phyloP scores from a whole-genome alignment of 2,329 filamentous ascomycete species.

The Gnomoniopsis smithogilvyi region DNA sequence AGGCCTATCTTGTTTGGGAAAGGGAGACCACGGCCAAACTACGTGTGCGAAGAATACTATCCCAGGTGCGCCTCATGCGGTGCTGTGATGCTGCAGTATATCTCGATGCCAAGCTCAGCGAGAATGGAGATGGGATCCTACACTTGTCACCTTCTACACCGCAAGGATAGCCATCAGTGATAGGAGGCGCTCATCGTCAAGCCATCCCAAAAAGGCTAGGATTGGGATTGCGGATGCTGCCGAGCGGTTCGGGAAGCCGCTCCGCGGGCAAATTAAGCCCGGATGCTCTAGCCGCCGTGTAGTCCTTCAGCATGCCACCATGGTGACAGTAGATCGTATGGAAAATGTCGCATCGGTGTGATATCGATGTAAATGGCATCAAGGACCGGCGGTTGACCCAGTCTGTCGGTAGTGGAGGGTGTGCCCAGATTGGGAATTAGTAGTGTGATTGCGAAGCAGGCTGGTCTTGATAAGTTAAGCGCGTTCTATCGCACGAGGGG shows the following conservation, averaged over 20 bases:
- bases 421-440: background rate
- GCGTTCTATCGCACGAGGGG: no score
- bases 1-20: no score
- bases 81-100: no score
- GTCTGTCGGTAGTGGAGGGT: slow-evolving; percentile 11
- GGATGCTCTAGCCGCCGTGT: background rate
- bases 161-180: no score
- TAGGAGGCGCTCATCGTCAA: background rate
- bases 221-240: slow-evolving; percentile 68
- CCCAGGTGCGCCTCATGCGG: no score
- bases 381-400: slow-evolving; percentile 10
- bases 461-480: no score
- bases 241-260: slow-evolving; percentile 29
- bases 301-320: background rate
- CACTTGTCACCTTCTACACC: no score
- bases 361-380: background rate
- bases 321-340: background rate
- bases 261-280: background rate
- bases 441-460: background rate
- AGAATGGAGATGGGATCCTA: no score
- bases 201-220: slow-evolving; percentile 31
- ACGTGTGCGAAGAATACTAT: no score
- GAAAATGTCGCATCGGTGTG: background rate
- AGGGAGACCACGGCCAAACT: no score
- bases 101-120: no score